Evolutionary conservation across 371 early-diverging fungal species (phyloP).

Genomic region (Saksenaea vasiformis): DNA sequence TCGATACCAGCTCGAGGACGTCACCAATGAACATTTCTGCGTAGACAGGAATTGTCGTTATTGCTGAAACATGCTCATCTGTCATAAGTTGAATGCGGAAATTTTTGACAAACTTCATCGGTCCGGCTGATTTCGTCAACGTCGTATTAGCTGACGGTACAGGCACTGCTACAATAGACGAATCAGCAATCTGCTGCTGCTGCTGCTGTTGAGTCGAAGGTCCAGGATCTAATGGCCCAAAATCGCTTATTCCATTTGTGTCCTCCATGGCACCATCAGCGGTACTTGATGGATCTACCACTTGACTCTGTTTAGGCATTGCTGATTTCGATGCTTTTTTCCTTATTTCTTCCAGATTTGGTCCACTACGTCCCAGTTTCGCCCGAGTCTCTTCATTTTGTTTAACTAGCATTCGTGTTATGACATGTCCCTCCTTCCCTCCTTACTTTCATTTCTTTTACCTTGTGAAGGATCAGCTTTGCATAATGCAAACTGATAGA

Average conservation of each 20-base stretch:
- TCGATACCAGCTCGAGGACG: conserved; percentile 83
- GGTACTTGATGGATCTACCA: neutral
- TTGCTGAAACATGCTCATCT: conserved; percentile 69
- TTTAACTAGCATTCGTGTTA: conserved; percentile 21
- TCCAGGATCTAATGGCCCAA: conserved; percentile 17
- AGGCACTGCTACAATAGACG: conserved; percentile 52
- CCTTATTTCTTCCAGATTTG: conserved; percentile 23
- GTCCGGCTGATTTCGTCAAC: conserved; percentile 50
- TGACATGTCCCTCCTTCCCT: conserved; percentile 14
- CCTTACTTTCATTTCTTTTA: conserved; percentile 28
- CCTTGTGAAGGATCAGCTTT: conserved; percentile 77
- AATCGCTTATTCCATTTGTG: neutral
- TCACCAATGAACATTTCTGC: conserved; percentile 77
- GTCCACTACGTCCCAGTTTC: conserved; percentile 39
- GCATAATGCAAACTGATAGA: conserved; percentile 91
- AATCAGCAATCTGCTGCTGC: conserved; percentile 30
- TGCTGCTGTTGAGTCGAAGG: conserved; percentile 23
- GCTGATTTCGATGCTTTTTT: conserved; percentile 13
- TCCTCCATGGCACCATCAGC: neutral
- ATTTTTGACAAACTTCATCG: conserved; percentile 58
- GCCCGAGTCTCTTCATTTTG: conserved; percentile 46
- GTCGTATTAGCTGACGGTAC: conserved; percentile 49
- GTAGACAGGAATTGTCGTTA: conserved; percentile 83
- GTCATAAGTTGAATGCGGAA: conserved; percentile 65
- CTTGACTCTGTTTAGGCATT: neutral